Base-by-base conservation (phyloP, 1,284 basidiomycete genomes). In the Anthracocystis walkeri region DNA sequence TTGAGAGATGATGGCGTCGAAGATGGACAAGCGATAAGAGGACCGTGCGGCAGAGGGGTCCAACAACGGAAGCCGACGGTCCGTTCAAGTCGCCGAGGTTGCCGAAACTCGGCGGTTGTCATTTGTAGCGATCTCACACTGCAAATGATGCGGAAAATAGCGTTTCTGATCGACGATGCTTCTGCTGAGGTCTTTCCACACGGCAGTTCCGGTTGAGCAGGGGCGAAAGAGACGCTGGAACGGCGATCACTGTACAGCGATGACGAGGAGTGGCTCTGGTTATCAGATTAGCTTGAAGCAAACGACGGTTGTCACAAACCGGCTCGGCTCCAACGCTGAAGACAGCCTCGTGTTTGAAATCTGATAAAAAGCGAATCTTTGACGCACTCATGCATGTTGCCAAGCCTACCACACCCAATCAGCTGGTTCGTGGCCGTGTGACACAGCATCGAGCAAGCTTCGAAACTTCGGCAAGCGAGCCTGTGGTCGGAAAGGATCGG, bases 331-430 rank as follows among this genome's bases (percentile, higher is more conserved):
- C 25, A 10, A 3, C 18, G 35, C 35, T 20, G 48, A 20, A 23
- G 33, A 12, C 11, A n/a, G 41, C 14, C 35, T 31, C 7, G n/a
- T 21, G 20, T 12, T 46, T 12, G 49, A 46, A 52, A 59, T 59
- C 58, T 44, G 58, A 59, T 59, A 52, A 52, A 29, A 59, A 31
- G 29, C 29, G 35, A 44, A 20, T 48, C 23, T 42, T 59, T 59
- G 58, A 59, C 58, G 58, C 50, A 59, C 12, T 27, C 58, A 49
- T 52, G 58, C 58, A 52, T 52, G 35, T 7, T 52, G 58, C 58
- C 50, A 53, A 60, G 50, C 44, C 8, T 7, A 14, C 7, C 4
- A 20, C 11, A 27, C 16, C 58, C 58, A 53, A 60, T 53, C 58
- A 60, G 45, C 46, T 41, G 7, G 25, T 2, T 21, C 7, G 7